Percentiles rank a stretch among this genome's conserved stretches.
These are phyloP conservation scores for Ceraceosorus guamensis DNA, from an alignment of 1,284 basidiomycete genomes.

Conservation along the genomic window DNA sequence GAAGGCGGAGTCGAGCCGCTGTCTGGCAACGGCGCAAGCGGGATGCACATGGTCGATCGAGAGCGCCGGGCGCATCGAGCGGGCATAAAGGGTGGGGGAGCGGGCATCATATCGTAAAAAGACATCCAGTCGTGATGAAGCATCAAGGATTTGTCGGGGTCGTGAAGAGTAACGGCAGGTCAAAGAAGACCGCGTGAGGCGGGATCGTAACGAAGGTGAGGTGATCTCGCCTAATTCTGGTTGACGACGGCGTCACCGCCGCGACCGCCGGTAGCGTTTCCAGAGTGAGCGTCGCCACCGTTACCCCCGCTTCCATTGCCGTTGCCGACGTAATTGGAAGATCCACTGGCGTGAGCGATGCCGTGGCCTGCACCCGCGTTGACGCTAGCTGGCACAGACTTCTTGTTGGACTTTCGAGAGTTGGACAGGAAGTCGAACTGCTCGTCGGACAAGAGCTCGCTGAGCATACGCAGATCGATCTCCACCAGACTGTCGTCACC, in stretches of 20 bases:
- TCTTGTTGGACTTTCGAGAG: background rate
- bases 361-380: background rate
- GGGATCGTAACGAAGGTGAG: too few relatives aligned
- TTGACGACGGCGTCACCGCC: conserved; percentile 4
- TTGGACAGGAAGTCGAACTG: background rate
- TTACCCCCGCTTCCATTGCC: conserved; percentile 2
- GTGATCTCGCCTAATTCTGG: background rate
- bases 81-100: too few relatives aligned
- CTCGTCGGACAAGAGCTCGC: background rate
- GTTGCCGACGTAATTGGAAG: background rate
- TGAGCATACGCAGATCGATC: conserved; percentile 2
- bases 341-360: background rate
- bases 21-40: too few relatives aligned
- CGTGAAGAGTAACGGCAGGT: too few relatives aligned
- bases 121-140: too few relatives aligned
- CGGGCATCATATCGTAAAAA: too few relatives aligned
- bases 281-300: conserved; percentile 6
- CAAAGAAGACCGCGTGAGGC: too few relatives aligned
- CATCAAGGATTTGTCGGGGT: too few relatives aligned
- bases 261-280: conserved; percentile 1
- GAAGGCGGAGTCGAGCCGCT: too few relatives aligned
- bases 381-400: background rate
- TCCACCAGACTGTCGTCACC: background rate
- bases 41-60: too few relatives aligned
- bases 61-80: too few relatives aligned